These are phyloP conservation scores for Bryoerythrophyllum caledonicum DNA, from an alignment of 225 moss, liverwort and hornwort genomes.

Conservation along the genomic window DNA sequence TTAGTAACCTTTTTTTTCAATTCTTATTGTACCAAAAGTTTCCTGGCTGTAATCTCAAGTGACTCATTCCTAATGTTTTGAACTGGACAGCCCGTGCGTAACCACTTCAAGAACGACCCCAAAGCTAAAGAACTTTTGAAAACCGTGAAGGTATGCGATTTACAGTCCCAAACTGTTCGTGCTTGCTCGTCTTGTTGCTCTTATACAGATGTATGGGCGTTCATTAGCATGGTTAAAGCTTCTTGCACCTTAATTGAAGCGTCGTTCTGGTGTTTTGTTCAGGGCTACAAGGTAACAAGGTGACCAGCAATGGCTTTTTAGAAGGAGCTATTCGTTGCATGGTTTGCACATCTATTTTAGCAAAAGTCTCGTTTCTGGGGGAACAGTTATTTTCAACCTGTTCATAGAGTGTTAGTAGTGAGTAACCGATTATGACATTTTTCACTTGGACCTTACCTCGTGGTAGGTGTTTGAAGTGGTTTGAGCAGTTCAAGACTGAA, in stretches of 20 bases:
- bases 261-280: conserved; percentile 17
- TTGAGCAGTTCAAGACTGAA: not conserved
- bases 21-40: not conserved
- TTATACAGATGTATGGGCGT: not conserved
- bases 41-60: not conserved
- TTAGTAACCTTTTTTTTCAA: too few species aligned
- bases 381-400: not conserved
- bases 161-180: not conserved
- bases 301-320: not conserved
- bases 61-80: not conserved
- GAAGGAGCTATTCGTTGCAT: not conserved
- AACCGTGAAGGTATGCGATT: conserved; percentile 71
- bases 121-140: conserved; percentile 73
- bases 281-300: conserved; percentile 46
- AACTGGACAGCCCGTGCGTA: conserved; percentile 73
- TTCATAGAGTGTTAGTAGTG: not conserved
- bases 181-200: not conserved
- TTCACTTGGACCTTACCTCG: not conserved
- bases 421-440: conserved; percentile 6
- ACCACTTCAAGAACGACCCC: conserved; percentile 79
- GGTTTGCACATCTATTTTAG: not conserved
- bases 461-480: not conserved
- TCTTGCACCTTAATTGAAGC: conserved; percentile 2
- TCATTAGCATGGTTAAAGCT: not conserved
- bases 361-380: not conserved